These are phyloP conservation scores for Rhododendron vialii DNA, from an alignment of 148 eudicot genomes.

Conservation along the genomic window DNA sequence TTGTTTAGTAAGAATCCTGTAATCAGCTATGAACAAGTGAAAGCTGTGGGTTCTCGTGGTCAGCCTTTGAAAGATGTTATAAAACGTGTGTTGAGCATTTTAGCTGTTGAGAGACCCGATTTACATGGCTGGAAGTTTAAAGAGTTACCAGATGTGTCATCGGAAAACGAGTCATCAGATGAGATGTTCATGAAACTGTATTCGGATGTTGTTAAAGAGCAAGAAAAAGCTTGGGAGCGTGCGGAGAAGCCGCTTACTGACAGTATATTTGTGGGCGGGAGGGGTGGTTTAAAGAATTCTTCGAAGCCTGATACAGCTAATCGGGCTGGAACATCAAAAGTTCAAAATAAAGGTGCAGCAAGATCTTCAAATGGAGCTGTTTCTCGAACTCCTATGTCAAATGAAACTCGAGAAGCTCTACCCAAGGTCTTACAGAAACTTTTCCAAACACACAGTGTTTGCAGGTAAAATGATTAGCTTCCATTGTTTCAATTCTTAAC, in stretches of 20 bases:
- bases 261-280: slow-evolving; percentile 1
- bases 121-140: slow-evolving; percentile 73
- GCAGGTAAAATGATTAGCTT: slow-evolving; percentile 52
- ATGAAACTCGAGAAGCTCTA: slow-evolving; percentile 66
- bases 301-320: slow-evolving; percentile 18
- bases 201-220: slow-evolving; percentile 45
- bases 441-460: slow-evolving; percentile 57
- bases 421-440: slow-evolving; percentile 56
- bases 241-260: slow-evolving; percentile 22
- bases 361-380: slow-evolving; percentile 35
- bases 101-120: slow-evolving; percentile 55
- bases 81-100: slow-evolving; percentile 32
- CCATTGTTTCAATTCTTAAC: neutral
- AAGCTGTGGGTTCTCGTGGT: slow-evolving; percentile 15
- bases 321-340: slow-evolving; percentile 20
- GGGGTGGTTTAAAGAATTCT: slow-evolving; percentile 16
- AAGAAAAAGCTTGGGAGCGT: slow-evolving; percentile 42
- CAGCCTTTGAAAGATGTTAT: slow-evolving; percentile 25
- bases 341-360: slow-evolving; percentile 25
- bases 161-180: slow-evolving; percentile 44
- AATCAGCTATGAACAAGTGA: slow-evolving; percentile 30
- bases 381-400: slow-evolving; percentile 36
- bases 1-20: slow-evolving; percentile 50
- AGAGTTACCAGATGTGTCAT: slow-evolving; percentile 44
- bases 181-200: slow-evolving; percentile 39